Base-by-base conservation (phyloP, 2,329 filamentous ascomycete species). In the Aspergillus latus region DNA sequence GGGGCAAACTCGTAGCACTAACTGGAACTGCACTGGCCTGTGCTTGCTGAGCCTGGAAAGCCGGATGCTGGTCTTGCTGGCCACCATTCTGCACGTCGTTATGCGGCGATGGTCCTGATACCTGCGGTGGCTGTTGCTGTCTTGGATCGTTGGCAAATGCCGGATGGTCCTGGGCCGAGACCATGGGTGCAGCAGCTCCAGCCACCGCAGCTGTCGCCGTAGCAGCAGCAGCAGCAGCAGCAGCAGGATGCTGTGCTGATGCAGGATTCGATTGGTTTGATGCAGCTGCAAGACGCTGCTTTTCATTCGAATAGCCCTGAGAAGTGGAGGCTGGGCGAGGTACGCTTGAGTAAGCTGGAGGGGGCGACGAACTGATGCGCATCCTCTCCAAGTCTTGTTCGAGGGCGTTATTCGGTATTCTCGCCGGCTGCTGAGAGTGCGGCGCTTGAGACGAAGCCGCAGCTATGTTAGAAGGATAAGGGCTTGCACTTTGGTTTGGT, bases 311-410 rank as follows among this genome's bases (percentile, higher is more conserved):
- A 72, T 92, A 94, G 9, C 76, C 74, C 56, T 74, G 86, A 66
- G 72, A 79, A 67, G 78, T 69, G 32, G 54, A 57, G 4, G 72
- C 72, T 1, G 76, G 70, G 11, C 78, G 78, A 30, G 79, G 72
- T 30, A 96, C 84, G 66, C 88, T 94, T 8, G 91, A 94, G 73
- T 99, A 99, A 5, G 94, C 93, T n/a, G 94, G 94, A 16, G 94
- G 94, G 11, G 93, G 92, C 52, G 91, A 92, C 21, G 90, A 89
- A 30, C 87, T 83, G 64, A 90, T 82, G 63, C 90, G 86, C 82
- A 96, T 82, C 15, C 91, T 86, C 64, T 91, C 86, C 70, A 96
- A 89, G 64, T 96, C 92, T 65, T 92, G 88, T 67, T 95, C 90
- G 36, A 96, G 74, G n/a, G 89, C 84, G 75, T 84, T 91, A 58